Percentiles rank a stretch among this genome's conserved stretches.
These are phyloP conservation scores for Narthecium ossifragum DNA, from an alignment of 106 monocot species.

Conservation along the genomic window DNA sequence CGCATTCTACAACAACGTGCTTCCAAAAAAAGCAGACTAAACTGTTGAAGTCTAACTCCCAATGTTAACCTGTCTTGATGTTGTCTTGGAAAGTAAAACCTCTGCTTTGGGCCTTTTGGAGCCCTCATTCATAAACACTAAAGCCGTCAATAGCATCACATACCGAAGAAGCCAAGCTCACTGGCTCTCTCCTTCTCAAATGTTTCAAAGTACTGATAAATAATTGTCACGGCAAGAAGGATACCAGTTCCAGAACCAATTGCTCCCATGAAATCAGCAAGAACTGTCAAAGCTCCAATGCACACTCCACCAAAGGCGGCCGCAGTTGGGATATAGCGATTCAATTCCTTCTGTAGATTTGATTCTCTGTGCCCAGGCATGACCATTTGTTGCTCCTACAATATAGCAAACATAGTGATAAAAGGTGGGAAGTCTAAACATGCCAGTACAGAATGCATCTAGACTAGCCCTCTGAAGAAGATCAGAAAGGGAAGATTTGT, in stretches of 20 bases:
- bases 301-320: conserved; percentile 64
- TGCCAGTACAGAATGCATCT: no score
- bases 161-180: conserved; percentile 44
- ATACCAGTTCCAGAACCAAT: conserved; percentile 62
- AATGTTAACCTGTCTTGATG: no score
- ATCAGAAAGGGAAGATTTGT: no score
- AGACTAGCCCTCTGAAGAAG: no score
- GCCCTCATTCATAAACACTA: neutral
- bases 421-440: no score
- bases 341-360: conserved; percentile 60
- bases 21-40: no score
- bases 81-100: no score
- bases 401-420: no score
- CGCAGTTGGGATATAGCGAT: conserved; percentile 61
- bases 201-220: conserved; percentile 45
- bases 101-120: neutral
- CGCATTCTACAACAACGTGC: no score
- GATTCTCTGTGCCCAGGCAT: conserved; percentile 68
- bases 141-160: neutral
- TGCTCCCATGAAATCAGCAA: conserved; percentile 68
- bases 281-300: conserved; percentile 56
- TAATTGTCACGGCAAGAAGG: conserved; percentile 52
- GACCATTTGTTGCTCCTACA: conserved; percentile 72
- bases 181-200: conserved; percentile 45
- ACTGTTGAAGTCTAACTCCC: no score